Conservation (phyloP, 2,329 filamentous ascomycete genomes). For the Claviceps cyperi region DNA sequence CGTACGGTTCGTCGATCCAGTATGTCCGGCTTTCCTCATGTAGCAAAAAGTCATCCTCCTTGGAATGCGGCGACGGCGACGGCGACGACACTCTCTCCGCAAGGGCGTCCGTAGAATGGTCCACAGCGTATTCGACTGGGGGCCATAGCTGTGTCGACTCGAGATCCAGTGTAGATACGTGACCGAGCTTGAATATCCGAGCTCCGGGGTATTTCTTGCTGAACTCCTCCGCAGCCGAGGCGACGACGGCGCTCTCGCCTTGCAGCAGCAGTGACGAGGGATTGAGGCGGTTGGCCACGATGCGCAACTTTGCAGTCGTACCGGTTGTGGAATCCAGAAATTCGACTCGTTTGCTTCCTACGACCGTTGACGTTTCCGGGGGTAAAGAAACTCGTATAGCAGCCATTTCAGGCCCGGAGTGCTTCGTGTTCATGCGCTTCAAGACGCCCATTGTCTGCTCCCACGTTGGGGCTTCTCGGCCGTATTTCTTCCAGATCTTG, state of each 20-base stretch:
- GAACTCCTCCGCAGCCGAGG: constrained; percentile 21
- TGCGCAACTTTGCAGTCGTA: constrained; percentile 17
- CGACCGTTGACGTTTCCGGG: constrained; percentile 18
- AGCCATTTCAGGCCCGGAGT: constrained; percentile 18
- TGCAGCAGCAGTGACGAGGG: constrained; percentile 20
- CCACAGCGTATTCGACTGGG: constrained; percentile 14
- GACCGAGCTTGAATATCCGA: constrained; percentile 22
- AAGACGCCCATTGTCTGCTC: constrained; percentile 23
- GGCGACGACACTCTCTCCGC: constrained; percentile 12
- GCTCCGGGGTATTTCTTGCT: constrained; percentile 16
- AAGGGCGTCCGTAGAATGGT: constrained; percentile 3
- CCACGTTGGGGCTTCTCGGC: constrained; percentile 23
- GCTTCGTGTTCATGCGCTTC: constrained; percentile 20
- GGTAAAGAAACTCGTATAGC: constrained; percentile 24
- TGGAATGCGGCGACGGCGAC: constrained; percentile 9
- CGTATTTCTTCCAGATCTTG: constrained; percentile 17
- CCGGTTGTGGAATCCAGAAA: constrained; percentile 22
- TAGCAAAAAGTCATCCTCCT: constrained; percentile 19
- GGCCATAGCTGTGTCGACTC: constrained; percentile 23
- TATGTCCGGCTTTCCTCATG: constrained; percentile 19
- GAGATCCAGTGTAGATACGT: constrained; percentile 21
- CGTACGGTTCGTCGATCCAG: constrained; percentile 20
- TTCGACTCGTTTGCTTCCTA: constrained; percentile 19
- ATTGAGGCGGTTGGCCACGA: constrained; percentile 18
- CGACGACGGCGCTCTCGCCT: constrained; percentile 16